Evolutionary conservation across 345 rosid species (phyloP).

Genomic region (Stellera chamaejasme): DNA sequence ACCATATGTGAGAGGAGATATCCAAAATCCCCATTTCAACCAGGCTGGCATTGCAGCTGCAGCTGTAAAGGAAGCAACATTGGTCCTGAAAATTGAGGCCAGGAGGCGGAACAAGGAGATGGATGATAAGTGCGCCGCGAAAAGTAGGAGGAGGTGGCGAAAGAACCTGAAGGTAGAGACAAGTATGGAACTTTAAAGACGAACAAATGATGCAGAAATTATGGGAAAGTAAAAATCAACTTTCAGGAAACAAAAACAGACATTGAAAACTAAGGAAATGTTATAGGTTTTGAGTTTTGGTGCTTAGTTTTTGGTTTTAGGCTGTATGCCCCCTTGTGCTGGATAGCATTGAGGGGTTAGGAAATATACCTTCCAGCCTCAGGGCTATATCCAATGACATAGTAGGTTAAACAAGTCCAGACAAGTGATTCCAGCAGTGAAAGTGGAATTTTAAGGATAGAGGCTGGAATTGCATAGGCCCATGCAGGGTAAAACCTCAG

Average conservation of each 20-base stretch:
- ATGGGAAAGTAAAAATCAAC: too few relatives aligned
- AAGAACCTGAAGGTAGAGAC: slow-evolving; percentile 43
- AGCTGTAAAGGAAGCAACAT: slow-evolving; percentile 37
- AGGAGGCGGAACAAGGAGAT: slow-evolving; percentile 64
- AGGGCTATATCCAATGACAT: slow-evolving; percentile 71
- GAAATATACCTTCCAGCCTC: slow-evolving; percentile 47
- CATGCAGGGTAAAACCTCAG: slow-evolving; percentile 55
- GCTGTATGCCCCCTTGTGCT: too few relatives aligned
- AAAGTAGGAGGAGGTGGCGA: slow-evolving; percentile 47
- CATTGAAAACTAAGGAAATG: too few relatives aligned
- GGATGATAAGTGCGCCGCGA: slow-evolving; percentile 50
- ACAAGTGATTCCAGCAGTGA: slow-evolving; percentile 42
- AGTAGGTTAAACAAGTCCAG: slow-evolving; percentile 68
- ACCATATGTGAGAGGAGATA: slow-evolving; percentile 57
- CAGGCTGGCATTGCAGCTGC: slow-evolving; percentile 70
- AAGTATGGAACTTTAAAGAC: not conserved
- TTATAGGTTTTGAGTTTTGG: too few relatives aligned
- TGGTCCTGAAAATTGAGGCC: slow-evolving; percentile 51
- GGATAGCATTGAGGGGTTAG: too few relatives aligned
- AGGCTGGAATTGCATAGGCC: slow-evolving; percentile 58
- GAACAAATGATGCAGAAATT: too few relatives aligned
- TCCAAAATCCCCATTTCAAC: slow-evolving; percentile 80
- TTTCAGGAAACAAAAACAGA: too few relatives aligned
- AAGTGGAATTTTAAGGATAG: slow-evolving; percentile 41
- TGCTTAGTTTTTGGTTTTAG: too few relatives aligned